phyloP scores from a whole-genome alignment of 257 asterid species.

The Osmanthus fragrans region DNA sequence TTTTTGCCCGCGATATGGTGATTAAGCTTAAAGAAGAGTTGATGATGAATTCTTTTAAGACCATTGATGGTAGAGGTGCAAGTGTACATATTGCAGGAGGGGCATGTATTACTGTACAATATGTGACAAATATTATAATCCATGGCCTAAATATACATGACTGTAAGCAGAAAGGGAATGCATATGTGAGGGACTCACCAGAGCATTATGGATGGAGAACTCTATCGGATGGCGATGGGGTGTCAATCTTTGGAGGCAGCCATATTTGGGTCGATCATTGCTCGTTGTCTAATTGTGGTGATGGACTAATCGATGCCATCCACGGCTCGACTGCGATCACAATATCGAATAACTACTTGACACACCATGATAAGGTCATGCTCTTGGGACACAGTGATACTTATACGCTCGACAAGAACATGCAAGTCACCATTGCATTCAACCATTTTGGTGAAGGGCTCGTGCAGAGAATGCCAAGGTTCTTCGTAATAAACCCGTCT shows the following conservation, averaged over 20 bases:
- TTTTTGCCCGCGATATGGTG: conserved; percentile 69
- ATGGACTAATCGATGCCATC: conserved; percentile 79
- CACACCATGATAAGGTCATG: conserved; percentile 89
- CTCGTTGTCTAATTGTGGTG: conserved; percentile 69
- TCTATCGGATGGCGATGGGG: conserved; percentile 77
- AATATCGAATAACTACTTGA: conserved; percentile 70
- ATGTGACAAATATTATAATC: conserved; percentile 71
- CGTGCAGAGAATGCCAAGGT: conserved; percentile 96
- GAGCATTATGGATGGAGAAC: conserved; percentile 83
- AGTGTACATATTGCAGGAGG: conserved; percentile 88
- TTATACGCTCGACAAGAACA: conserved; percentile 53
- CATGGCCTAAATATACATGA: conserved; percentile 85
- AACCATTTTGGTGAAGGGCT: conserved; percentile 94
- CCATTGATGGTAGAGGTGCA: conserved; percentile 81
- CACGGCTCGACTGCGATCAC: conserved; percentile 86
- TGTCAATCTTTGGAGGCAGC: conserved; percentile 78
- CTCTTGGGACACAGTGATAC: conserved; percentile 77
- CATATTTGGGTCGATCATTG: conserved; percentile 92
- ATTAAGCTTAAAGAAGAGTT: conserved; percentile 72
- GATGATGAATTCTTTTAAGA: conserved; percentile 82
- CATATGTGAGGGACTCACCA: conserved; percentile 83
- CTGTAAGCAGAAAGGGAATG: conserved; percentile 80
- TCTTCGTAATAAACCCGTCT: neutral
- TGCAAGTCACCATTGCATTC: conserved; percentile 92
- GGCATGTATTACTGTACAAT: conserved; percentile 76